Evolutionary conservation across 2,329 filamentous ascomycete genomes (phyloP).

Genomic region (Cylindrodendrum hubeiense): DNA sequence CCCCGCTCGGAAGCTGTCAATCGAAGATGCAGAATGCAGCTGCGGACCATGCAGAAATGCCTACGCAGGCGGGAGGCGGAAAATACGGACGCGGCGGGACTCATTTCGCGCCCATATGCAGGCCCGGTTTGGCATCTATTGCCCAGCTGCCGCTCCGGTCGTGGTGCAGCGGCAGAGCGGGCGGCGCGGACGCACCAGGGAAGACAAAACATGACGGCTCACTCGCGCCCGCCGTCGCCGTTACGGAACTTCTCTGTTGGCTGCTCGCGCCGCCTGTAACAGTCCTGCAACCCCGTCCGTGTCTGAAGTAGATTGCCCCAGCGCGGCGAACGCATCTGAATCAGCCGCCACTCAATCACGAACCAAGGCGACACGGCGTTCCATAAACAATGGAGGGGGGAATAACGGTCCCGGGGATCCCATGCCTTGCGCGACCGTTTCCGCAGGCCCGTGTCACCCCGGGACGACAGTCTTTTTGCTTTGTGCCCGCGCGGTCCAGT

Average conservation of each 20-base stretch:
- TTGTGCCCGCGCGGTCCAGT: neutral
- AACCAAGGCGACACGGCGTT: too few species aligned
- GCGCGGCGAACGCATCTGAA: neutral
- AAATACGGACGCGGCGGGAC: too few species aligned
- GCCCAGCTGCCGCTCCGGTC: neutral
- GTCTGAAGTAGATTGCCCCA: slow-evolving; percentile 6
- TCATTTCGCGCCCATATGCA: too few species aligned
- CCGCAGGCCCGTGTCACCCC: neutral
- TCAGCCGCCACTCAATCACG: neutral
- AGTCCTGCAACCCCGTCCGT: slow-evolving; percentile 34
- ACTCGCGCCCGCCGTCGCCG: neutral
- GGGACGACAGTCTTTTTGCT: neutral
- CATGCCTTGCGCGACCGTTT: neutral
- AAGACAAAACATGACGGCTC: neutral
- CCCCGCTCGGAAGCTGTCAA: neutral
- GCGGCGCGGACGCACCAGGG: neutral
- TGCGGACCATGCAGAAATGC: too few species aligned
- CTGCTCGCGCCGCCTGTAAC: slow-evolving; percentile 35
- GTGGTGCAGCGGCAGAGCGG: neutral
- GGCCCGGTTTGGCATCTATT: neutral
- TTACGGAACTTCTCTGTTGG: neutral
- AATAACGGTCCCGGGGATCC: neutral
- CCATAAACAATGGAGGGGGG: too few species aligned
- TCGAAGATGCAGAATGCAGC: neutral
- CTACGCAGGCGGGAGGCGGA: too few species aligned